A percentile compares a stretch with the other conserved stretches of the same genome.
phyloP scores from a whole-genome alignment of 768 basidiomycete species.

The Tulasnella sp. region DNA sequence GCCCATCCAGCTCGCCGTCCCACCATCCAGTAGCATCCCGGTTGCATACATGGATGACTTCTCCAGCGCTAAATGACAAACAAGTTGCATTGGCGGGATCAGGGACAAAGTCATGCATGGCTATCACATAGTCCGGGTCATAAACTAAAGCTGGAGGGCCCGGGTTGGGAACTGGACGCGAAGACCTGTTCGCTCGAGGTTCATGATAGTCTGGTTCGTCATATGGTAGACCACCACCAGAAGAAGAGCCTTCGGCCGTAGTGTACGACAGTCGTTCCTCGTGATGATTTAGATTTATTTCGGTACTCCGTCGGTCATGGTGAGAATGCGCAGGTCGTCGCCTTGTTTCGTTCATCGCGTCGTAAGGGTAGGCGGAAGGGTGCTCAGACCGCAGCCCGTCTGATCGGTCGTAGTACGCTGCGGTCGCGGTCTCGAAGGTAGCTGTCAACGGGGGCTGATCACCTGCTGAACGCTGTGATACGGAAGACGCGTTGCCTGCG shows the following conservation, averaged over 20 bases:
- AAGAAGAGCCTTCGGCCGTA: neutral
- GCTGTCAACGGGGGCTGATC: neutral
- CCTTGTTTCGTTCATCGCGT: neutral
- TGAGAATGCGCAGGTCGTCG: too few relatives aligned
- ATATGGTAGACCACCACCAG: neutral
- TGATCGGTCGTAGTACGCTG: slow-evolving; percentile 8
- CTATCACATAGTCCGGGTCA: slow-evolving; percentile 60
- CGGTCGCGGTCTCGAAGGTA: neutral
- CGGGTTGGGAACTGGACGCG: neutral
- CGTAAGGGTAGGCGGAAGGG: neutral
- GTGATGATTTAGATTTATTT: neutral
- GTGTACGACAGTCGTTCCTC: neutral
- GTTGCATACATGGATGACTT: slow-evolving; percentile 85
- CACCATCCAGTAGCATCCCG: slow-evolving; percentile 90
- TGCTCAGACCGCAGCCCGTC: neutral
- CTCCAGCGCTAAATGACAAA: slow-evolving; percentile 79
- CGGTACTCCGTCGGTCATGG: neutral
- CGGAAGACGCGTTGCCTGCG: neutral
- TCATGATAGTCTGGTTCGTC: neutral
- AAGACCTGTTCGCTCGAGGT: neutral
- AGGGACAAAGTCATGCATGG: slow-evolving; percentile 84
- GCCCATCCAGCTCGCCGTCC: slow-evolving; percentile 88
- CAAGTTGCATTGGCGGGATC: slow-evolving; percentile 65
- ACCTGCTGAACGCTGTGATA: neutral
- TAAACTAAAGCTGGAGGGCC: slow-evolving; percentile 3